A percentile compares a stretch with the other conserved stretches of the same genome.
Evolutionary conservation across 139 green algal species (phyloP).

Genomic region (Coelastrella sp.): DNA sequence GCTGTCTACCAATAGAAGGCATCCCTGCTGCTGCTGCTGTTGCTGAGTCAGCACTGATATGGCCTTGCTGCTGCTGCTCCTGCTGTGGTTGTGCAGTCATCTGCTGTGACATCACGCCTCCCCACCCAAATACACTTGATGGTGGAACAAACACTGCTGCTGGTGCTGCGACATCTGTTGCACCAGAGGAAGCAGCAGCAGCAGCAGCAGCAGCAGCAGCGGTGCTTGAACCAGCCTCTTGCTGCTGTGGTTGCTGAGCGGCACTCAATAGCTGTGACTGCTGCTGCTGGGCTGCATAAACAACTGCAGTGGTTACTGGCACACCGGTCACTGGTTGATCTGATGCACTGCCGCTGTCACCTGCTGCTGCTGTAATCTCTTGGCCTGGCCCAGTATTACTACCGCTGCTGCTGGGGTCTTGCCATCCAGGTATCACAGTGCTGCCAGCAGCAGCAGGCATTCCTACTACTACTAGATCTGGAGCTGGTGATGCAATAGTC

Average conservation of each 20-base stretch:
- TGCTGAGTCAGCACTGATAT: neutral
- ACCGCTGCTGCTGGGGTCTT: neutral
- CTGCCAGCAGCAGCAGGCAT: neutral
- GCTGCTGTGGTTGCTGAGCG: too few species aligned
- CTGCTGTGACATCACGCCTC: slow-evolving; percentile 31
- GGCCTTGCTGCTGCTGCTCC: neutral
- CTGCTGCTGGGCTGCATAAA: too few species aligned
- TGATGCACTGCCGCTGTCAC: neutral
- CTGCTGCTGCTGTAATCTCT: neutral
- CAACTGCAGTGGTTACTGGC: slow-evolving; percentile 5
- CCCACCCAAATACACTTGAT: slow-evolving; percentile 21
- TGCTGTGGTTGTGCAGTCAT: neutral
- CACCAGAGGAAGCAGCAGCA: neutral
- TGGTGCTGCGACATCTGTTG: slow-evolving; percentile 7
- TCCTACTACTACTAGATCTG: neutral
- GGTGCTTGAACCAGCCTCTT: too few species aligned
- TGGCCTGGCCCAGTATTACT: too few species aligned
- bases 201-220: slow-evolving; percentile 2
- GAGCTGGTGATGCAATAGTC: neutral
- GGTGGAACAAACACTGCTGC: neutral
- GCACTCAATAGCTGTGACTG: too few species aligned
- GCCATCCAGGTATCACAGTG: neutral
- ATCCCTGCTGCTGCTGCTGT: neutral
- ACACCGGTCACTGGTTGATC: neutral
- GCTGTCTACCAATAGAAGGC: neutral